phyloP scores from a whole-genome alignment of 441 rosid species.

The Pelargonium cotyledonis region DNA sequence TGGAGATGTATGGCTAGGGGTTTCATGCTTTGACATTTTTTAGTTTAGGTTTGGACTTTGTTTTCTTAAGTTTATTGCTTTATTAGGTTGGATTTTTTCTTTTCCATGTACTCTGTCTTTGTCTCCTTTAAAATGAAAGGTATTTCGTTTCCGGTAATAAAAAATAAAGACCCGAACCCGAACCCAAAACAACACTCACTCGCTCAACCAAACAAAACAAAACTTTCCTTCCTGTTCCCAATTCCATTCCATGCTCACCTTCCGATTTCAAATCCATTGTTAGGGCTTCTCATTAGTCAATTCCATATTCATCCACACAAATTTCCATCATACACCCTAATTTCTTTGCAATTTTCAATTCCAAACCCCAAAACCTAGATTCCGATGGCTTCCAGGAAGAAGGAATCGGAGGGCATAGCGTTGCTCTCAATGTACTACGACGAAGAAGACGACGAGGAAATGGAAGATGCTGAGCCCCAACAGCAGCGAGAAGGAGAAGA shows the following conservation, averaged over 20 bases:
- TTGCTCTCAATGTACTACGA: slow-evolving; percentile 83
- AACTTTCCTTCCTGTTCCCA: no score
- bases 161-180: no score
- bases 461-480: slow-evolving; percentile 53
- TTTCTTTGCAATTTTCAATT: background rate
- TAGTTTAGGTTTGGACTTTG: no score
- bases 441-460: slow-evolving; percentile 65
- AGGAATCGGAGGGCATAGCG: slow-evolving; percentile 78
- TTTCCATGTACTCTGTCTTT: no score
- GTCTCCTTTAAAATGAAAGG: no score
- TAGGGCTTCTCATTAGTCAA: background rate
- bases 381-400: slow-evolving; percentile 65
- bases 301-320: background rate
- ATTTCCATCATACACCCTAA: background rate
- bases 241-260: background rate
- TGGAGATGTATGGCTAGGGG: no score
- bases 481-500: slow-evolving; percentile 19
- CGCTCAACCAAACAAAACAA: no score
- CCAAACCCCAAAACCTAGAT: slow-evolving; percentile 15
- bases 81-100: no score
- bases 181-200: no score
- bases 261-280: background rate
- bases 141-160: no score
- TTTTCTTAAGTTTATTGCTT: no score
- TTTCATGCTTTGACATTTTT: no score